Conservation (phyloP, 2,329 filamentous ascomycete genomes). For the Diplodia sapinea region DNA sequence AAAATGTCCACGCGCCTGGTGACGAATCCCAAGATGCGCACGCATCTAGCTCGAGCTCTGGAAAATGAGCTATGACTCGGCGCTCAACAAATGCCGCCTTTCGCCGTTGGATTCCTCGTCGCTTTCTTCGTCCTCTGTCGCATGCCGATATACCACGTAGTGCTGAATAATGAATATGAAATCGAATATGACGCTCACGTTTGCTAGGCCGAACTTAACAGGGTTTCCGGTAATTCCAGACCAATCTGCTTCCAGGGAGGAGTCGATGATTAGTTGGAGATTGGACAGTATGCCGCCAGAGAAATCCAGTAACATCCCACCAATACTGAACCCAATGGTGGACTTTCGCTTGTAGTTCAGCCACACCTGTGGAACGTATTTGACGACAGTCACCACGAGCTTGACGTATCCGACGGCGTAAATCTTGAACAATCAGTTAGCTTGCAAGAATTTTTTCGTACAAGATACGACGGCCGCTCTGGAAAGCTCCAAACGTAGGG, state of each 20-base stretch:
- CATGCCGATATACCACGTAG: slow-evolving; percentile 72
- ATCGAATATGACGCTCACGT: slow-evolving; percentile 86
- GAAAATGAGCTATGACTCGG: background rate
- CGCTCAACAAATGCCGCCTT: background rate
- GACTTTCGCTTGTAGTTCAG: slow-evolving; percentile 84
- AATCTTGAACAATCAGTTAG: slow-evolving; percentile 46
- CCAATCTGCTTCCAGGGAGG: slow-evolving; percentile 84
- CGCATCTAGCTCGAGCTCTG: too few relatives aligned
- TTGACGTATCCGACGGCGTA: slow-evolving; percentile 86
- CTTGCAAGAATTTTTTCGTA: slow-evolving; percentile 32
- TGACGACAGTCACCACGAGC: slow-evolving; percentile 83
- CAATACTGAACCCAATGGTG: slow-evolving; percentile 86
- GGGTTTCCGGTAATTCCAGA: slow-evolving; percentile 89
- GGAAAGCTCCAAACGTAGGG: background rate
- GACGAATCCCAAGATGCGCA: background rate
- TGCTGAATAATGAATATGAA: slow-evolving; percentile 86
- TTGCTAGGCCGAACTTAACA: slow-evolving; percentile 84
- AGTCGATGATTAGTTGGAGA: slow-evolving; percentile 82
- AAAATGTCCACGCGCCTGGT: background rate
- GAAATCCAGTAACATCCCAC: slow-evolving; percentile 82
- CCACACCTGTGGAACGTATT: slow-evolving; percentile 76
- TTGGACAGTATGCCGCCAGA: slow-evolving; percentile 81
- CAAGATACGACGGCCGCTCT: background rate
- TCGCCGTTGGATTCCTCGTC: slow-evolving; percentile 35
- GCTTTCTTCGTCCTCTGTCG: slow-evolving; percentile 39